These are phyloP conservation scores for Corynespora cassiicola DNA, from an alignment of 2,329 filamentous ascomycete genomes.

Conservation along the genomic window DNA sequence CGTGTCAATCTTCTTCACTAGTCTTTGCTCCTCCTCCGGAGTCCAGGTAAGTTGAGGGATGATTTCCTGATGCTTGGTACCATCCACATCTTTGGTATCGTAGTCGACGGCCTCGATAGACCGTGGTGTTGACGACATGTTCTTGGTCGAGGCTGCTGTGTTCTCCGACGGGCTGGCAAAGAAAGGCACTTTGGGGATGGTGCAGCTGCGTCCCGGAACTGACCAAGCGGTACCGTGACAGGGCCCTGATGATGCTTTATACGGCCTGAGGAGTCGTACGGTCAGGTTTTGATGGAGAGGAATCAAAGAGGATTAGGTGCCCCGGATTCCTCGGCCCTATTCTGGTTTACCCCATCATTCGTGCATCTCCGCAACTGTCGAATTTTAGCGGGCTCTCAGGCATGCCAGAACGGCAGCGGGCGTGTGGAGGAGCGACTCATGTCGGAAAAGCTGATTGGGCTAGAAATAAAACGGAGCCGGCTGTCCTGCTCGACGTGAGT, in stretches of 20 bases:
- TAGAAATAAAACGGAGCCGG: background rate
- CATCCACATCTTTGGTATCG: slow-evolving; percentile 42
- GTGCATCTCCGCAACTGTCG: slow-evolving; percentile 13
- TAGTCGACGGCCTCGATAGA: slow-evolving; percentile 25
- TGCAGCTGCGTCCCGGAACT: too few relatives aligned
- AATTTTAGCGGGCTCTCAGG: slow-evolving; percentile 7
- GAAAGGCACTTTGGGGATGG: too few relatives aligned
- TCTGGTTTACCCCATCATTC: slow-evolving; percentile 23
- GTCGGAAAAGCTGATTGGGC: slow-evolving; percentile 19
- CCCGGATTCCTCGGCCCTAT: slow-evolving; percentile 29
- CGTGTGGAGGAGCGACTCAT: slow-evolving; percentile 13
- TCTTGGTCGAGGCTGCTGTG: too few relatives aligned
- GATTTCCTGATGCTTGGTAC: slow-evolving; percentile 51
- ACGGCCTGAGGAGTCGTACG: slow-evolving; percentile 15
- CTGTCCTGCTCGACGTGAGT: slow-evolving; percentile 1
- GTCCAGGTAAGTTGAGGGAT: slow-evolving; percentile 53
- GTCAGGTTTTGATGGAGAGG: slow-evolving; percentile 18
- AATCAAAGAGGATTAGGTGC: slow-evolving; percentile 21
- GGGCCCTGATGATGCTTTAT: slow-evolving; percentile 38
- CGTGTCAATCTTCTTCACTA: slow-evolving; percentile 57
- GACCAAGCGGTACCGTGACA: too few relatives aligned
- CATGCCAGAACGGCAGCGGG: slow-evolving; percentile 13
- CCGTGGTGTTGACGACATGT: slow-evolving; percentile 29
- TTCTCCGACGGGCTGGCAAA: too few relatives aligned
- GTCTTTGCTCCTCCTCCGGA: slow-evolving; percentile 54